Conservation (phyloP, 495 filamentous ascomycete genomes). For the Neurospora sp. region DNA sequence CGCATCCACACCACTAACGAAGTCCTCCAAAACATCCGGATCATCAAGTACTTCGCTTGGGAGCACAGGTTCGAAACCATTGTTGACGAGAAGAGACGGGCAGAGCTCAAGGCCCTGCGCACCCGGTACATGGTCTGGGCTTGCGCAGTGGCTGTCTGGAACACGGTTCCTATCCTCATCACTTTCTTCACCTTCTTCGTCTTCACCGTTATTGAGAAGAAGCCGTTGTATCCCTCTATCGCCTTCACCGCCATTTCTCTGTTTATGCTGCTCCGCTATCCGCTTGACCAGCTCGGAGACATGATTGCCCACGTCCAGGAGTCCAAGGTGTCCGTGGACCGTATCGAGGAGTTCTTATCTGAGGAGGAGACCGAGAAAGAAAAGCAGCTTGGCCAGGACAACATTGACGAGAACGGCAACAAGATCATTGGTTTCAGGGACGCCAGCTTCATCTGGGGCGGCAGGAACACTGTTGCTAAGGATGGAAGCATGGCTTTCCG, state of each 20-base stretch:
- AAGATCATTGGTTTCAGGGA: constrained; percentile 73
- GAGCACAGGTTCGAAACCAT: constrained; percentile 81
- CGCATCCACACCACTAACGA: constrained; percentile 96
- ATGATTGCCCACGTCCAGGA: constrained; percentile 99
- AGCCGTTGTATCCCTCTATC: constrained; percentile 80
- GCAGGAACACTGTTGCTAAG: constrained; percentile 47
- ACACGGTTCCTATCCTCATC: constrained; percentile 88
- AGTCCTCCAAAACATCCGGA: constrained; percentile 92
- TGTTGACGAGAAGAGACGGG: constrained; percentile 76
- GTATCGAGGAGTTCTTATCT: constrained; percentile 88
- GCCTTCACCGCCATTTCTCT: constrained; percentile 95
- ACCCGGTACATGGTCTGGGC: constrained; percentile 86
- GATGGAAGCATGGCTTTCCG: constrained; percentile 64
- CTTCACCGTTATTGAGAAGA: constrained; percentile 86
- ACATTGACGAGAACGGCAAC: constrained; percentile 47
- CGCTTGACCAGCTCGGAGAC: constrained; percentile 91
- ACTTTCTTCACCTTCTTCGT: constrained; percentile 92
- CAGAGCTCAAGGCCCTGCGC: constrained; percentile 69
- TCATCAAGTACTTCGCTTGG: constrained; percentile 99
- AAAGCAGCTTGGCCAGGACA: constrained; percentile 60
- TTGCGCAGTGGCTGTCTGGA: constrained; percentile 86
- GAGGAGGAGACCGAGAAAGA: constrained; percentile 98
- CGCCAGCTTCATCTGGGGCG: constrained; percentile 84
- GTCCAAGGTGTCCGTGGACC: constrained; percentile 91
- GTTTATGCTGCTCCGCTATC: constrained; percentile 89